Evolutionary conservation across 176 grass and related monocot species (phyloP).

Genomic region (Otatea glauca): DNA sequence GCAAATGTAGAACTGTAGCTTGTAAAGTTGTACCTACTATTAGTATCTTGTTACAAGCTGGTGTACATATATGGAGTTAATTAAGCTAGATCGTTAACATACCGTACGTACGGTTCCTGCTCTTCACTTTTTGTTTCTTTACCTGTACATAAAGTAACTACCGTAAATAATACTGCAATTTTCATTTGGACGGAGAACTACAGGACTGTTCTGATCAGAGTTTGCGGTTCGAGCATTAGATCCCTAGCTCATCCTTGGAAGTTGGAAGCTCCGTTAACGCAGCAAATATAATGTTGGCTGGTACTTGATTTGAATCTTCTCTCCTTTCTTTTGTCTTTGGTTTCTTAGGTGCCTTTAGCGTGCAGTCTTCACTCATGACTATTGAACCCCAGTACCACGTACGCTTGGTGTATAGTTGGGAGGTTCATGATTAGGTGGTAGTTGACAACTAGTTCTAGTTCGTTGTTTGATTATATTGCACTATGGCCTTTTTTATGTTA

Average conservation of each 20-base stretch:
- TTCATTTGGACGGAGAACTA: background rate
- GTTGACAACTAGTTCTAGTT: background rate
- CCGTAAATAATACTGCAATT: background rate
- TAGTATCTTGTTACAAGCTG: background rate
- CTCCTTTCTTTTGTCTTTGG: background rate
- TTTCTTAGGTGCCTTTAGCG: constrained; percentile 37
- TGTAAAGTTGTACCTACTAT: background rate
- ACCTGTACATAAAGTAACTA: background rate
- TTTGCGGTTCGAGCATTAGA: background rate
- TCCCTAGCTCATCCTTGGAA: constrained; percentile 4
- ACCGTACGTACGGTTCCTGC: background rate
- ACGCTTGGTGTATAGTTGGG: constrained; percentile 19
- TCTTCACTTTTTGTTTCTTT: background rate
- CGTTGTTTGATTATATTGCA: background rate
- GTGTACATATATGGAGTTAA: background rate
- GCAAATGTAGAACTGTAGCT: background rate
- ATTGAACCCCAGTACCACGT: background rate
- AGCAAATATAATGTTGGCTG: background rate
- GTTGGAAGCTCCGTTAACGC: constrained; percentile 27
- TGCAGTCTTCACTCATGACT: constrained; percentile 45
- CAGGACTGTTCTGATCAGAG: constrained; percentile 1
- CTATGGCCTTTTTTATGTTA: background rate
- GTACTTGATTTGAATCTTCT: background rate
- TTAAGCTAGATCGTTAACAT: background rate
- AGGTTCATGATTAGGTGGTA: constrained; percentile 33